Evolutionary conservation across 768 basidiomycete species (phyloP), one percentile per base, ranked within the genome.

Genomic region (Royoungia palumana): DNA sequence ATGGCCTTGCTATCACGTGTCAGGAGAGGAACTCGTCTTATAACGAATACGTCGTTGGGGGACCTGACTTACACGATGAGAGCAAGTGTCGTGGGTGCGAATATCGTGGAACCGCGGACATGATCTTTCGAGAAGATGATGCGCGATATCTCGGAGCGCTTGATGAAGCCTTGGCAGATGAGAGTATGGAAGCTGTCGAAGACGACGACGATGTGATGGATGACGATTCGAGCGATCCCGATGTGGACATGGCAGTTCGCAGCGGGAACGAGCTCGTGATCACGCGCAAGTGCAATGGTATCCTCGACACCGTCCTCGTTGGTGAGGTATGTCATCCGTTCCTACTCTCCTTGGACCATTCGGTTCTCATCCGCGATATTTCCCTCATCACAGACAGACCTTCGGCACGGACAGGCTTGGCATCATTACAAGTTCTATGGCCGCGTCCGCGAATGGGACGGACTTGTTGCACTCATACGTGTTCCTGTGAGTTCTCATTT

Each of bases 301-400:
- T 85, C 5, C 66, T 66, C 46, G 85, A 88, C 55, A 77, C 83
- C 39, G 70, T 85, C 25, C 63, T 87, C 53, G 78, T 77, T 12
- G 85, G 85, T 45, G 74, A 77, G 66, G 82, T 83, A 48, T 51
- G 70, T 60, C 11, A 38, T 20, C 30, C 28, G 6, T 39, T 35
- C 24, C 17, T 14, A 37, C 2, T 17, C 25, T 24, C 13, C 17
- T 47, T 22, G 9, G 3, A 16, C 6, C 30, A 5, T 20, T 22
- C 24, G n/a, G 21, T 53, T 21, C 48, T 53, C 35, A 40, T 16
- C 6, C 28, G 5, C 28, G 28, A 28, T 28, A 9, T 28, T 28
- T 30, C 20, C 17, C 11, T 44, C 21, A 16, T 32, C 32, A 14
- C 32, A 81, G 80, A 82, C 81, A 16, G 79, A 82, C 51, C 45